Evolutionary conservation across 2,329 filamentous ascomycete genomes (phyloP).

Genomic region (Cryphonectria nitschkei): DNA sequence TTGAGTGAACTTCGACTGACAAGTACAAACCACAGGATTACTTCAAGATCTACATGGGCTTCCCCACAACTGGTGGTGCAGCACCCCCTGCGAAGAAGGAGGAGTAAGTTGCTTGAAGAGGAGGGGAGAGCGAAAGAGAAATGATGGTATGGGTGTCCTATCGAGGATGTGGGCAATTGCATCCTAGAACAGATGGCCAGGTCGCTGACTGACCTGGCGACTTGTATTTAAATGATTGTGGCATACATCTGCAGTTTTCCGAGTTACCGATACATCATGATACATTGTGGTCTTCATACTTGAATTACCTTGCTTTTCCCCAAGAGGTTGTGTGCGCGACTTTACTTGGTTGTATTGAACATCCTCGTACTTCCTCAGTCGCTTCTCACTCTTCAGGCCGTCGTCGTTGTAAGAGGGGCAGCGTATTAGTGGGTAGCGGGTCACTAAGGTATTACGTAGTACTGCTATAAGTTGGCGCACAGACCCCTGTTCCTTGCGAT

Average conservation of each 20-base stretch:
- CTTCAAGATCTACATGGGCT: conserved; percentile 88
- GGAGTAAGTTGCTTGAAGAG: background rate
- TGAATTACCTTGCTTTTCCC: background rate
- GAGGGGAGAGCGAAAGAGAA: background rate
- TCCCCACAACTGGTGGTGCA: conserved; percentile 79
- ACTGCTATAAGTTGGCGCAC: background rate
- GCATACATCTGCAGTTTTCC: background rate
- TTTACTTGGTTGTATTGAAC: background rate
- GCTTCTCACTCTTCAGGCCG: background rate
- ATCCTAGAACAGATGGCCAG: background rate
- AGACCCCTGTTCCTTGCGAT: conserved; percentile 25
- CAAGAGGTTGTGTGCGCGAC: too few relatives aligned
- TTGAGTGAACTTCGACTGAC: conserved; percentile 15
- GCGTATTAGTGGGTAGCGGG: background rate
- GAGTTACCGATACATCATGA: background rate
- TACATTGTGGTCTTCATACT: background rate
- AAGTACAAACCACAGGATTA: conserved; percentile 62
- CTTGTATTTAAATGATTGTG: background rate
- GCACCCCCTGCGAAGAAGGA: conserved; percentile 57
- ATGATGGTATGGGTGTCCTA: background rate
- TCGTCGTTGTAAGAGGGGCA: background rate
- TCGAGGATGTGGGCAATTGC: background rate
- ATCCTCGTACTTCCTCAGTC: background rate
- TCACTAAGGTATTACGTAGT: background rate
- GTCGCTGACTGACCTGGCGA: background rate